Percentiles rank a stretch among this genome's conserved stretches.
These are phyloP conservation scores for Eucommia ulmoides DNA, from an alignment of 257 asterid species.

Conservation along the genomic window DNA sequence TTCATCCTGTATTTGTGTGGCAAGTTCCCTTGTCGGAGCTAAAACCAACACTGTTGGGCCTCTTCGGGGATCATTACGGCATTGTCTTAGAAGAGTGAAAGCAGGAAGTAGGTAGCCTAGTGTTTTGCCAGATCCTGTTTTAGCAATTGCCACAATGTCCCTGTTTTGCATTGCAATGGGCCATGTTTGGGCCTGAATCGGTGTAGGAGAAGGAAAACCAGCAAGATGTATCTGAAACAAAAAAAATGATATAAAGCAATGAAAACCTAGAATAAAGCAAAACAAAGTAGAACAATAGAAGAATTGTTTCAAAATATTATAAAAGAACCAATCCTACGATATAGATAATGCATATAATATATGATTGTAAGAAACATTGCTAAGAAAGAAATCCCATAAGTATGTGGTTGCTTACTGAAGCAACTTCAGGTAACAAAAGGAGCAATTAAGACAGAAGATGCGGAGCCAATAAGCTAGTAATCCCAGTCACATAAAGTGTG, in stretches of 20 bases:
- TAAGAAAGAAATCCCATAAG: constrained; percentile 46
- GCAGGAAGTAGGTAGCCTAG: constrained; percentile 92
- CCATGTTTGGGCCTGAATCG: constrained; percentile 98
- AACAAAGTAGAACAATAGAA: constrained; percentile 10
- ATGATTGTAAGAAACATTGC: constrained; percentile 17
- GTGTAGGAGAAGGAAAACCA: constrained; percentile 89
- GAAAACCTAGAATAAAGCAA: constrained; percentile 7
- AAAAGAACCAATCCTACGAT: constrained; percentile 7
- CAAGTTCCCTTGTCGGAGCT: constrained; percentile 98
- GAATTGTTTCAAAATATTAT: constrained; percentile 4
- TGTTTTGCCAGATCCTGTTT: constrained; percentile 97
- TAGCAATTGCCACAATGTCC: constrained; percentile 96
- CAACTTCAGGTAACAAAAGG: constrained; percentile 88
- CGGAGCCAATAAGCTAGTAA: constrained; percentile 78
- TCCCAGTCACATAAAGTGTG: constrained; percentile 79
- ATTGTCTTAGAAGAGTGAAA: constrained; percentile 61
- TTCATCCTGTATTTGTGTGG: constrained; percentile 97
- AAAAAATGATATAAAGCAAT: constrained; percentile 16
- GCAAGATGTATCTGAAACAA: constrained; percentile 63
- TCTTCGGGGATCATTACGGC: constrained; percentile 59
- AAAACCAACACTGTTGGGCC: constrained; percentile 89
- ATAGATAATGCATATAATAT: no score
- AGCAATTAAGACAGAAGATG: constrained; percentile 73
- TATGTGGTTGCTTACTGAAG: constrained; percentile 95
- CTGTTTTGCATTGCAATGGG: constrained; percentile 67